A percentile compares a stretch with the other conserved stretches of the same genome.
phyloP scores from a whole-genome alignment of 805 yeast species.

The Citeromyces nyonsensis region DNA sequence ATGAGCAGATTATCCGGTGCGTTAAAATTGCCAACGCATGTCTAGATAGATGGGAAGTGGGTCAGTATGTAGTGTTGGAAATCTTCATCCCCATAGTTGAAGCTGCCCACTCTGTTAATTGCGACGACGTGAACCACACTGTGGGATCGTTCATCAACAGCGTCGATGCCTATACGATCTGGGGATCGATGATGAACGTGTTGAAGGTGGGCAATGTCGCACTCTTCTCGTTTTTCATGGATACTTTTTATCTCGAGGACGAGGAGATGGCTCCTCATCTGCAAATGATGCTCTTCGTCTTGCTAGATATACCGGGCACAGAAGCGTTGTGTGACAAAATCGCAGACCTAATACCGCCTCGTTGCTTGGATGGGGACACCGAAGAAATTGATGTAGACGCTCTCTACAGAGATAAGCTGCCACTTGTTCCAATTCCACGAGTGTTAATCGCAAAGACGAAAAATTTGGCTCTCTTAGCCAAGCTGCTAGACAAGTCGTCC shows the following conservation, averaged over 20 bases:
- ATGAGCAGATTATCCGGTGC: conserved; percentile 26
- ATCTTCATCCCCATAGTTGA: conserved; percentile 51
- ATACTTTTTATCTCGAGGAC: conserved; percentile 61
- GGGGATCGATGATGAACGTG: conserved; percentile 43
- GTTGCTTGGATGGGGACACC: too few species aligned
- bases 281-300: conserved; percentile 22
- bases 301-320: too few species aligned
- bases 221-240: conserved; percentile 42
- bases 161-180: conserved; percentile 67
- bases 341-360: too few species aligned
- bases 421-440: too few species aligned
- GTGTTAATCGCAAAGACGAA: too few species aligned
- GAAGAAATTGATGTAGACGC: too few species aligned
- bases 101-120: conserved; percentile 21
- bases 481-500: too few species aligned
- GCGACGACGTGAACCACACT: conserved; percentile 33
- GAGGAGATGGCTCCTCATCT: conserved; percentile 77
- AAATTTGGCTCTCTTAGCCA: too few species aligned
- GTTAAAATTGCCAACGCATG: conserved; percentile 55
- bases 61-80: conserved; percentile 54
- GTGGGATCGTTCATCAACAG: conserved; percentile 71
- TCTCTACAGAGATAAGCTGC: too few species aligned
- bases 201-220: conserved; percentile 23
- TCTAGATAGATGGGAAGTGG: conserved; percentile 93
- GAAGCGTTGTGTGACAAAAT: too few species aligned